phyloP scores from a whole-genome alignment of 257 asterid genomes.

The Anisodus acutangulus region DNA sequence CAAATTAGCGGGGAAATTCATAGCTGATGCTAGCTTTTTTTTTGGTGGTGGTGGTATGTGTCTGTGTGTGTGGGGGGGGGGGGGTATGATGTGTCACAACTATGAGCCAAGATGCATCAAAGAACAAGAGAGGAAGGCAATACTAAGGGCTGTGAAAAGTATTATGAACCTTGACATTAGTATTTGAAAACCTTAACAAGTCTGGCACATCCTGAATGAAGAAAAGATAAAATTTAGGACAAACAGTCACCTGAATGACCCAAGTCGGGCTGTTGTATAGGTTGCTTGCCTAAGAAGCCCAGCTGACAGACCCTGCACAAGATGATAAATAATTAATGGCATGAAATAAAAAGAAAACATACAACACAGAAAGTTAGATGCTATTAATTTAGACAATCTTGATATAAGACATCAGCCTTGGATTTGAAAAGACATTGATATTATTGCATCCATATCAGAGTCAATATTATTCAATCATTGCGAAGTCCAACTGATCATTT shows the following conservation, averaged over 20 bases:
- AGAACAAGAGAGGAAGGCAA: not conserved
- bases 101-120: not conserved
- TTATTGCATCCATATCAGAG: not conserved
- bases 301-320: constrained; percentile 82
- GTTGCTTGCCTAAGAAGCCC: constrained; percentile 99
- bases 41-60: no score
- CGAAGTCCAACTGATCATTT: not conserved
- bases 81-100: not conserved
- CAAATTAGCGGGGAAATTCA: no score
- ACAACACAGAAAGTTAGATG: not conserved
- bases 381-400: not conserved
- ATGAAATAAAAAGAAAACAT: not conserved
- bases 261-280: constrained; percentile 96
- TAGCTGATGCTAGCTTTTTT: no score
- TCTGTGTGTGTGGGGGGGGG: not conserved
- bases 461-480: not conserved
- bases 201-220: not conserved
- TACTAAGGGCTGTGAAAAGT: not conserved
- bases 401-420: not conserved
- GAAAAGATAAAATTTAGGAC: not conserved
- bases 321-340: constrained; percentile 30
- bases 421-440: not conserved
- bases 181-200: not conserved
- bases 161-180: not conserved
- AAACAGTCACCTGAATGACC: constrained; percentile 70